Evolutionary conservation across 129 eudicot species (phyloP), one percentile per base, ranked within the genome.

Genomic region (Chrysanthemum makinoi): DNA sequence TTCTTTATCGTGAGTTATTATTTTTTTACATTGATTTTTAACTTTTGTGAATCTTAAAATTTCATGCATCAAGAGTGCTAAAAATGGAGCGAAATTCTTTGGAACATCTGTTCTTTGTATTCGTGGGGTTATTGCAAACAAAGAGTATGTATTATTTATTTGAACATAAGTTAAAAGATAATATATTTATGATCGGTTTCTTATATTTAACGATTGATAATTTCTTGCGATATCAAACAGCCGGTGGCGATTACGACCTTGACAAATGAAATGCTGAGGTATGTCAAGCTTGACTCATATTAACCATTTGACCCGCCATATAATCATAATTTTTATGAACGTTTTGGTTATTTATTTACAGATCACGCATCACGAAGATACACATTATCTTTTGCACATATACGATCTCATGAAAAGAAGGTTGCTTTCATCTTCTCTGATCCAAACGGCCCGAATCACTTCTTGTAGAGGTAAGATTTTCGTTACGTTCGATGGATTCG

Each of bases 161-260:
- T 69, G 17, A 43, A 65, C 15, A 52, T 52, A 52, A 52, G 18
- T 15, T 52, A 3, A 52, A 52, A 52, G 57, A 15, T 52, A 39
- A 1, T 52, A 52, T 15, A 52, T 52, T 15, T 17, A 17, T 11
- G 57, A 8, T 52, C 19, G 19, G 57, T 52, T 39, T 39, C 10
- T 39, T 39, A 39, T 39, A 39, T 39, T 39, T 39, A 39, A 39
- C 2, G 46, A 39, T 8, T 39, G 46, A 39, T 28, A 50, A 26
- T 30, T 51, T 68, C n/a, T 53, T 83, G 76, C 87, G 97, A 72
- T 91, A 91, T 78, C 97, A 91, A 71, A 91, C 80, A 82, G 97
- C 97, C 35, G 97, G 86, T 88, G 97, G 97, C 84, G 97, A 79
- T 59, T 91, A 14, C 86, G 96, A 10, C 96, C 97, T 84, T 91